A percentile compares a stretch with the other conserved stretches of the same genome.
These are phyloP conservation scores for Blastobotrys serpentis DNA, from an alignment of 1,139 yeast species.

Conservation along the genomic window DNA sequence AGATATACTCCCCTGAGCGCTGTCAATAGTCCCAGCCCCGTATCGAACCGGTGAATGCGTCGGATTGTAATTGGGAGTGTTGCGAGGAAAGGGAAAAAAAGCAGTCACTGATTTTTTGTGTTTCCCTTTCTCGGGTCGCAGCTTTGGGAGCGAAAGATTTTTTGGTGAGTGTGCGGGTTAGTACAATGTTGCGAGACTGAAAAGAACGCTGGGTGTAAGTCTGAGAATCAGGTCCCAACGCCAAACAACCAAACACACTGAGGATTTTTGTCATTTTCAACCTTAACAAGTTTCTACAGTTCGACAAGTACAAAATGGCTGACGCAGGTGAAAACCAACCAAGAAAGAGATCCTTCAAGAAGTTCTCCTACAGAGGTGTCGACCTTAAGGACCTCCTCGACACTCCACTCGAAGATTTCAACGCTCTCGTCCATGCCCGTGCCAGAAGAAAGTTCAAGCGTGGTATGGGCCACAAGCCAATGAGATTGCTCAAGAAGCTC, in stretches of 20 bases:
- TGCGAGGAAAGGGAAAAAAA: too few relatives aligned
- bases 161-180: not conserved
- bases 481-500: conserved; percentile 96
- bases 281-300: conserved; percentile 8
- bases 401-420: conserved; percentile 95
- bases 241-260: conserved; percentile 6
- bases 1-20: conserved; percentile 10
- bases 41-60: too few relatives aligned
- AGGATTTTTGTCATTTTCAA: not conserved
- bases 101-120: too few relatives aligned
- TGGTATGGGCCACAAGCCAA: conserved; percentile 95
- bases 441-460: conserved; percentile 99
- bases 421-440: conserved; percentile 96
- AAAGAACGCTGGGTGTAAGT: conserved; percentile 6
- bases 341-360: conserved; percentile 77
- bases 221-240: conserved; percentile 9
- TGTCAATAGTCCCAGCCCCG: not conserved
- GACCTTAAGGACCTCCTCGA: conserved; percentile 93
- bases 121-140: too few relatives aligned
- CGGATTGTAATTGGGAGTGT: too few relatives aligned
- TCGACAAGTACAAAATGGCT: conserved; percentile 21
- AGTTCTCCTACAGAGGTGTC: conserved; percentile 99
- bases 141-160: too few relatives aligned
- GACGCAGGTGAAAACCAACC: conserved; percentile 30
- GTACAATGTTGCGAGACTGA: too few relatives aligned